phyloP scores from a whole-genome alignment of 331 rosid genomes.

The Cydonia oblonga region DNA sequence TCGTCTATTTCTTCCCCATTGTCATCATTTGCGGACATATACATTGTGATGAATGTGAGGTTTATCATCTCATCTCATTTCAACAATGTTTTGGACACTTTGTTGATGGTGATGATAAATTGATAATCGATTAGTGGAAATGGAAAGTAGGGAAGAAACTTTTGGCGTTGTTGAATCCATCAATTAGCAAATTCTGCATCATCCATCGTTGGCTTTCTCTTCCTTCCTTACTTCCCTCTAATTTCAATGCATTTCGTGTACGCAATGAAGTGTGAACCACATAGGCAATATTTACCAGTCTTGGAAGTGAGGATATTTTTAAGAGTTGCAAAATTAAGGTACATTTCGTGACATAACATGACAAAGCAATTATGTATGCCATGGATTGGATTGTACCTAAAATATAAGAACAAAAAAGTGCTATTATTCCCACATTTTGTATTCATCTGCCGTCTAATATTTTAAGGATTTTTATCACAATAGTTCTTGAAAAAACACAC shows the following conservation, averaged over 20 bases:
- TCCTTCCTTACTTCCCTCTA: background rate
- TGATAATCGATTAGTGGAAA: background rate
- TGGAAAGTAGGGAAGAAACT: slow-evolving; percentile 8
- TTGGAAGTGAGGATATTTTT: too few species aligned
- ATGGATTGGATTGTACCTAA: too few species aligned
- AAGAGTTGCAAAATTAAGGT: too few species aligned
- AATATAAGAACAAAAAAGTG: too few species aligned
- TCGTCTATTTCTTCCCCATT: background rate
- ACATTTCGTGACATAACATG: too few species aligned
- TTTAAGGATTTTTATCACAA: too few species aligned
- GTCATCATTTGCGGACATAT: background rate
- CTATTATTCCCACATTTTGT: too few species aligned
- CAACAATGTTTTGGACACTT: background rate
- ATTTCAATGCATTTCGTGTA: background rate
- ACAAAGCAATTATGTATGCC: too few species aligned
- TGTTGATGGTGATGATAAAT: too few species aligned
- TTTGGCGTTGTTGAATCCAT: background rate
- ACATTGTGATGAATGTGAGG: background rate
- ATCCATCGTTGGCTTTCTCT: background rate
- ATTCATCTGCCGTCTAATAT: too few species aligned
- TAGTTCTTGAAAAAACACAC: too few species aligned
- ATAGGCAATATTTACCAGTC: too few species aligned
- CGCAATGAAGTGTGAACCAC: background rate
- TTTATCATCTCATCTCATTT: background rate
- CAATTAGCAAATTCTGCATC: background rate